Percentiles rank a stretch among this genome's conserved stretches.
These are phyloP conservation scores for Metarhizium album DNA, from an alignment of 2,329 filamentous ascomycete genomes.

Conservation along the genomic window DNA sequence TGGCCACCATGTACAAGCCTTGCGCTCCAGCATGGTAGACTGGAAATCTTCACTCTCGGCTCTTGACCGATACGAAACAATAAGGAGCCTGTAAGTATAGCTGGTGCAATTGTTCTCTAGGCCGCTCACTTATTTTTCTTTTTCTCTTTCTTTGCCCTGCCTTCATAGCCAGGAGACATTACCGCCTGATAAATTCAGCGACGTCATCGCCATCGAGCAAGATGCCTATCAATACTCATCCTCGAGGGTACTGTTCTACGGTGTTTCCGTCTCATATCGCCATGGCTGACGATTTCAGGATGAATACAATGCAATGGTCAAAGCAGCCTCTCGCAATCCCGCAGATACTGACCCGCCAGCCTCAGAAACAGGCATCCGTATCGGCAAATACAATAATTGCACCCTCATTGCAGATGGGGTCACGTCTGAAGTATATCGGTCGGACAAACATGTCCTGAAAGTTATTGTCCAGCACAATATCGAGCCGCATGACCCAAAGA, in stretches of 20 bases:
- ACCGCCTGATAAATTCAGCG: conserved; percentile 17
- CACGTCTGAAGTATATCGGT: conserved; percentile 75
- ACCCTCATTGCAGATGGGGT: conserved; percentile 53
- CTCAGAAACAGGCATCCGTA: conserved; percentile 26
- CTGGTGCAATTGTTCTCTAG: not conserved
- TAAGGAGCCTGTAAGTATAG: conserved; percentile 36
- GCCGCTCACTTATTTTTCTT: not conserved
- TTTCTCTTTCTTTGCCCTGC: no score
- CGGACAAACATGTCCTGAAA: conserved; percentile 60
- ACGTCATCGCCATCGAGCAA: conserved; percentile 57
- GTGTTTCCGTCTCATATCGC: not conserved
- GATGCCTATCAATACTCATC: conserved; percentile 47
- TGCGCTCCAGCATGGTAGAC: conserved; percentile 11
- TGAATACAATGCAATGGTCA: conserved; percentile 38
- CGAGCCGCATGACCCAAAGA: conserved; percentile 71
- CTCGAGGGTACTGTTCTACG: conserved; percentile 39
- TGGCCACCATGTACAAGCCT: not conserved
- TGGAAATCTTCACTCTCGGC: conserved; percentile 47
- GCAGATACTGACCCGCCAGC: not conserved
- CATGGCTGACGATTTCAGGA: conserved; percentile 31
- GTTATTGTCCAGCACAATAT: conserved; percentile 65
- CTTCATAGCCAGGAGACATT: conserved; percentile 19
- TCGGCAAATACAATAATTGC: conserved; percentile 45
- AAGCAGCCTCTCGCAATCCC: conserved; percentile 1
- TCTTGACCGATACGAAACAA: conserved; percentile 49